Evolutionary conservation across 2,329 filamentous ascomycete species (phyloP).

Genomic region (Paecilomyces formosus): DNA sequence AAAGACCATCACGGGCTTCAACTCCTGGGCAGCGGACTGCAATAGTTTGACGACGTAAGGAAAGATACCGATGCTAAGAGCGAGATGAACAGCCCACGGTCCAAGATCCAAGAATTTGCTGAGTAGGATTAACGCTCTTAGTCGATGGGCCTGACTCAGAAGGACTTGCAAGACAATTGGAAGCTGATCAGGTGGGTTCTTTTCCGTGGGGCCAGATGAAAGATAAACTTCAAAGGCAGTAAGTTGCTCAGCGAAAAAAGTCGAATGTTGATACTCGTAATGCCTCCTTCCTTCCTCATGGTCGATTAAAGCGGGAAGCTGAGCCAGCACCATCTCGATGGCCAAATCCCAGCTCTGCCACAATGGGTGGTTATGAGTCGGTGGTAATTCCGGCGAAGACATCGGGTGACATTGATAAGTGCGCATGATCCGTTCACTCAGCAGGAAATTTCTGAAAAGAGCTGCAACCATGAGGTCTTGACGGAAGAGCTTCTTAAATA

Average conservation of each 20-base stretch:
- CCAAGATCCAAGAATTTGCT: slow-evolving; percentile 92
- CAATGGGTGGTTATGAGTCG: slow-evolving; percentile 87
- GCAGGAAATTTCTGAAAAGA: slow-evolving; percentile 88
- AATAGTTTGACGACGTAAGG: slow-evolving; percentile 96
- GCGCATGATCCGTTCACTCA: slow-evolving; percentile 92
- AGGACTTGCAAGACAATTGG: slow-evolving; percentile 94
- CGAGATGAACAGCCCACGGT: slow-evolving; percentile 97
- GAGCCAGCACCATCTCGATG: slow-evolving; percentile 86
- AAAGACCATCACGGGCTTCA: slow-evolving; percentile 98
- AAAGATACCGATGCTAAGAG: slow-evolving; percentile 95
- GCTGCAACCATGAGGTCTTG: slow-evolving; percentile 99
- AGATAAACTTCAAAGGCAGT: slow-evolving; percentile 97
- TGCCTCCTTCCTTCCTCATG: slow-evolving; percentile 64
- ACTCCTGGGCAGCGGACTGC: slow-evolving; percentile 86
- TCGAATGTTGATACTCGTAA: slow-evolving; percentile 91
- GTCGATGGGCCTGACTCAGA: slow-evolving; percentile 86
- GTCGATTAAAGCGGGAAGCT: slow-evolving; percentile 76
- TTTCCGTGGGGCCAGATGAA: slow-evolving; percentile 70
- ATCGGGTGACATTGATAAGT: slow-evolving; percentile 94
- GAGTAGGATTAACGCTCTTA: slow-evolving; percentile 82
- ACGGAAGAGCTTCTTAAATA: slow-evolving; percentile 95
- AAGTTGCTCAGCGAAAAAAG: slow-evolving; percentile 94
- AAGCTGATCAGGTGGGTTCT: slow-evolving; percentile 86
- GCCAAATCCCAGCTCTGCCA: slow-evolving; percentile 98
- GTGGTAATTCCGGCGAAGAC: slow-evolving; percentile 83